These are phyloP conservation scores for Mycena epipterygia DNA, from an alignment of 768 basidiomycete species.

Conservation along the genomic window DNA sequence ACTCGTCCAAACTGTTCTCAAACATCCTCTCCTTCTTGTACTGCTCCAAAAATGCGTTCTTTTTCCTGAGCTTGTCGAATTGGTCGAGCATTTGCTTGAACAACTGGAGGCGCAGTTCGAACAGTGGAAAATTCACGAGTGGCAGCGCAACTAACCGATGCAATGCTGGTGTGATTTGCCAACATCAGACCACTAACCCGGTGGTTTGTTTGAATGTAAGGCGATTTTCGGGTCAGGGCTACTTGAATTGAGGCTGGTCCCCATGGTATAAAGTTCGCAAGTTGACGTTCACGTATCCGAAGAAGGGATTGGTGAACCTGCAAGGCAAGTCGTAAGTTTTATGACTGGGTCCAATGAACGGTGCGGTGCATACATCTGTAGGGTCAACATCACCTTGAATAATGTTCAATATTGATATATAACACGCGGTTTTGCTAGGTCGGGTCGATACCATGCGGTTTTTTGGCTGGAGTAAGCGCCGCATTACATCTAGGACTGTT, in stretches of 20 bases:
- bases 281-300: constrained; percentile 94
- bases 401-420: constrained; percentile 98
- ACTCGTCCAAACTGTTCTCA: constrained; percentile 92
- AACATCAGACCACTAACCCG: constrained; percentile 98
- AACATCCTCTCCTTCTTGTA: constrained; percentile 99
- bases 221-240: constrained; percentile 91
- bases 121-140: not conserved
- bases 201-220: constrained; percentile 90
- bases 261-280: constrained; percentile 99
- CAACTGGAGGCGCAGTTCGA: constrained; percentile 61
- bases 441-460: constrained; percentile 97
- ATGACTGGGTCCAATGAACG: not conserved
- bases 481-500: constrained; percentile 98
- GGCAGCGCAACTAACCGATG: constrained; percentile 72
- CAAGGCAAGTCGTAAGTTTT: constrained; percentile 8
- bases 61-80: constrained; percentile 87
- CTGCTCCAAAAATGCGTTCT: constrained; percentile 96
- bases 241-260: constrained; percentile 99
- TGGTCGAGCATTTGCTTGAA: constrained; percentile 98
- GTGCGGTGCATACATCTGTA: constrained; percentile 79
- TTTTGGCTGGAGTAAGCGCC: constrained; percentile 96
- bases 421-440: constrained; percentile 93
- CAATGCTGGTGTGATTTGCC: constrained; percentile 99
- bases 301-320: constrained; percentile 98
- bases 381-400: constrained; percentile 99